These are phyloP conservation scores for Phytophthora pinifolia DNA, from an alignment of 352 stramenopile genomes.

Conservation along the genomic window DNA sequence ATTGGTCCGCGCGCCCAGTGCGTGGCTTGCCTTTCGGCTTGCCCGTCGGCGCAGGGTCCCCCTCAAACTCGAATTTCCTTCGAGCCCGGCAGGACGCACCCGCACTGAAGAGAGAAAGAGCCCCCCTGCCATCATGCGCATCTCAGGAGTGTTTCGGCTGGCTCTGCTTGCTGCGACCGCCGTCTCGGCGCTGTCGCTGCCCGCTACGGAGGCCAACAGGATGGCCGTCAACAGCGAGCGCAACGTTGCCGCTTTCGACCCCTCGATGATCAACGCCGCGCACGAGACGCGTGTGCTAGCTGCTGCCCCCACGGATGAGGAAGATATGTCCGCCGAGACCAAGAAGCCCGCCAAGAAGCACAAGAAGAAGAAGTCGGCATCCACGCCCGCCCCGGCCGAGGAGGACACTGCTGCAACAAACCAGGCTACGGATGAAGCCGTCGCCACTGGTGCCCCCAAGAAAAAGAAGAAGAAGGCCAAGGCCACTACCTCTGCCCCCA, in stretches of 20 bases:
- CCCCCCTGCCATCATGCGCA: slow-evolving; percentile 47
- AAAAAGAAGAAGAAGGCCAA: slow-evolving; percentile 6
- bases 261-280: slow-evolving; percentile 23
- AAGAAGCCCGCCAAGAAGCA: slow-evolving; percentile 44
- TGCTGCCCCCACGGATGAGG: slow-evolving; percentile 13
- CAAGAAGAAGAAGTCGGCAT: slow-evolving; percentile 28
- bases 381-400: slow-evolving; percentile 5
- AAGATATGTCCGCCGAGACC: slow-evolving; percentile 9
- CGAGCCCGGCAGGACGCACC: slow-evolving; percentile 30
- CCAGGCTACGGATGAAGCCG: slow-evolving; percentile 4
- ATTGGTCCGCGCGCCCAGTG: slow-evolving; percentile 29
- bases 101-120: slow-evolving; percentile 7
- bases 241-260: slow-evolving; percentile 31
- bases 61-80: slow-evolving; percentile 67
- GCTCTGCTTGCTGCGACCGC: slow-evolving; percentile 53
- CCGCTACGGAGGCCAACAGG: slow-evolving; percentile 18
- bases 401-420: background rate
- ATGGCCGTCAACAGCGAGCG: slow-evolving; percentile 13
- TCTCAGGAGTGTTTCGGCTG: slow-evolving; percentile 50
- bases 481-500: background rate
- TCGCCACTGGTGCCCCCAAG: background rate
- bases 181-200: slow-evolving; percentile 39
- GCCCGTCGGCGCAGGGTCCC: slow-evolving; percentile 27
- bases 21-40: slow-evolving; percentile 4
- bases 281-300: slow-evolving; percentile 37